phyloP scores from a whole-genome alignment of 2,329 filamentous ascomycete genomes.

The Trichoderma atrobrunneum region DNA sequence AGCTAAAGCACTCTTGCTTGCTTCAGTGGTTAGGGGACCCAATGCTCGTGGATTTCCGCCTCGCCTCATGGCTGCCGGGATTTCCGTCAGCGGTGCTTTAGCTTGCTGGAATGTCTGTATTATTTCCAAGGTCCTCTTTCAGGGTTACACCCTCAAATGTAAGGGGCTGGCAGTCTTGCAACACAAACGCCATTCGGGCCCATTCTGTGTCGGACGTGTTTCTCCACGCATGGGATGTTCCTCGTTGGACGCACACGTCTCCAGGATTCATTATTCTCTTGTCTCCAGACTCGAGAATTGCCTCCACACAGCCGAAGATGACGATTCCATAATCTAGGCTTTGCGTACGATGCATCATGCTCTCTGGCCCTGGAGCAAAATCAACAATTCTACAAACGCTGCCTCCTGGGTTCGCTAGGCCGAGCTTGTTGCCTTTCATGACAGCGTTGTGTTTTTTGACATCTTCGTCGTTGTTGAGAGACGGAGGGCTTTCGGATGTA shows the following conservation, averaged over 20 bases:
- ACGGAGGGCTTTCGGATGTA: too few species aligned
- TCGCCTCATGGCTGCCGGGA: too few species aligned
- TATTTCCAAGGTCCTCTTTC: not conserved
- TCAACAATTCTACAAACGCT: conserved; percentile 48
- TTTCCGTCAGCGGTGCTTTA: too few species aligned
- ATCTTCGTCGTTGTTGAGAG: too few species aligned
- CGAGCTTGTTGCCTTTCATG: conserved; percentile 31
- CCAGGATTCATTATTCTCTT: conserved; percentile 45
- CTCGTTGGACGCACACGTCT: conserved; percentile 55
- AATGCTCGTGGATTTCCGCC: too few species aligned
- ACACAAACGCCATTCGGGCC: conserved; percentile 45
- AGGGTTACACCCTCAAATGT: not conserved
- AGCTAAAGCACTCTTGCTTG: too few species aligned
- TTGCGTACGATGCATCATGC: conserved; percentile 50
- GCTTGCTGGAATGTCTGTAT: too few species aligned
- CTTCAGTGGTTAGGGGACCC: too few species aligned
- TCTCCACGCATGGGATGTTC: conserved; percentile 53
- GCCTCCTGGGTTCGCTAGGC: conserved; percentile 35
- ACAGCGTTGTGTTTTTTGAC: not conserved
- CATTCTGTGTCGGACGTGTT: conserved; percentile 47
- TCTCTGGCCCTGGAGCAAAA: conserved; percentile 40
- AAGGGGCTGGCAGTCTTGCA: conserved; percentile 36
- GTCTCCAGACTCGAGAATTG: conserved; percentile 34
- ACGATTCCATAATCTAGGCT: conserved; percentile 54
- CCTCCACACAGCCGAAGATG: conserved; percentile 17